Evolutionary conservation across 192 early-diverging fungal genomes (phyloP).

Genomic region (Neocallimastix lanati): DNA sequence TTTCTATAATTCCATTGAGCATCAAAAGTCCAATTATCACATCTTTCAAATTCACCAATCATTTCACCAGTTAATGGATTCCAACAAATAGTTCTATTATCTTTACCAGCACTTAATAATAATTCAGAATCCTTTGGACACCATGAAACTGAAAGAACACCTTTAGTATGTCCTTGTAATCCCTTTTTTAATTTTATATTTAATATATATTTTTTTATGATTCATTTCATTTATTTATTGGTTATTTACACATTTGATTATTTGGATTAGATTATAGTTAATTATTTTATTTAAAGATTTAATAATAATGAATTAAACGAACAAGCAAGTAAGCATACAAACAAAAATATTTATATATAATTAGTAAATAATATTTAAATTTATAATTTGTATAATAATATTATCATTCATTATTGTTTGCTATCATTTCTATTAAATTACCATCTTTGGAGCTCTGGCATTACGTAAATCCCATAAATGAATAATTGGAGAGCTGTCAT

Average conservation of each 20-base stretch:
- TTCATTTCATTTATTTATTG: too few relatives aligned
- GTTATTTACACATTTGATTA: too few relatives aligned
- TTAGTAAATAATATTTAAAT: too few relatives aligned
- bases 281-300: too few relatives aligned
- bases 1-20: constrained; percentile 89
- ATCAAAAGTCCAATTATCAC: constrained; percentile 88
- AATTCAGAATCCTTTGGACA: constrained; percentile 84
- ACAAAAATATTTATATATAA: too few relatives aligned
- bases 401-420: too few relatives aligned
- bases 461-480: constrained; percentile 92
- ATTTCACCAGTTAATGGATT: constrained; percentile 63
- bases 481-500: constrained; percentile 75
- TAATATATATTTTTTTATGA: not conserved
- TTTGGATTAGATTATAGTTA: too few relatives aligned
- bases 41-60: constrained; percentile 73
- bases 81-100: constrained; percentile 87
- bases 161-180: constrained; percentile 72
- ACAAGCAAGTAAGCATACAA: too few relatives aligned
- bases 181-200: constrained; percentile 9
- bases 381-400: too few relatives aligned
- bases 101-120: constrained; percentile 85
- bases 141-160: constrained; percentile 85
- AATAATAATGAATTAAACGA: too few relatives aligned
- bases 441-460: constrained; percentile 71
- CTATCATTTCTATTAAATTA: too few relatives aligned